Percentiles rank a stretch among this genome's conserved stretches.
Conservation (phyloP, 2,329 filamentous ascomycete genomes). For the Fusarium mexicanum region DNA sequence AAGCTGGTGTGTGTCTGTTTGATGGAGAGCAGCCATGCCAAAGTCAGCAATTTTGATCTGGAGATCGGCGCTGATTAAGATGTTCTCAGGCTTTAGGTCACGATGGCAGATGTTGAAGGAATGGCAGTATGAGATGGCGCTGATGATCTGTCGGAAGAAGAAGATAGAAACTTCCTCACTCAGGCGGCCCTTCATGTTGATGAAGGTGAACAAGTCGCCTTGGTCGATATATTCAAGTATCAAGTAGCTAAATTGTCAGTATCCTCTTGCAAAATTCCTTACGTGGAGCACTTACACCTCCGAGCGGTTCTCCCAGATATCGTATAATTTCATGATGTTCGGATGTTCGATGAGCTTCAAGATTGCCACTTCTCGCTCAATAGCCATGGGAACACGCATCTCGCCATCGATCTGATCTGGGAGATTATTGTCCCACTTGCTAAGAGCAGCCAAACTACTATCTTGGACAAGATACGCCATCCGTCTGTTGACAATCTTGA, state of each 20-base stretch:
- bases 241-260: conserved; percentile 73
- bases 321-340: conserved; percentile 92
- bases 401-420: conserved; percentile 67
- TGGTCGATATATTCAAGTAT: conserved; percentile 90
- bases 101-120: conserved; percentile 95
- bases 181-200: conserved; percentile 77
- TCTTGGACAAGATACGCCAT: conserved; percentile 84
- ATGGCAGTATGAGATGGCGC: conserved; percentile 91
- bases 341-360: conserved; percentile 96
- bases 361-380: conserved; percentile 95
- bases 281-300: conserved; percentile 77
- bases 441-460: conserved; percentile 84
- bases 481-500: conserved; percentile 93
- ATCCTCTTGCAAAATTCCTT: not conserved
- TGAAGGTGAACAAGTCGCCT: conserved; percentile 86
- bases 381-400: conserved; percentile 82
- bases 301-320: conserved; percentile 97
- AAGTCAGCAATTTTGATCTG: conserved; percentile 97
- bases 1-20: conserved; percentile 80
- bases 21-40: conserved; percentile 92
- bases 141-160: conserved; percentile 93
- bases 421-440: conserved; percentile 72
- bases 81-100: conserved; percentile 97
- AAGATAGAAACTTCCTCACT: conserved; percentile 82
- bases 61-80: conserved; percentile 79